A percentile compares a stretch with the other conserved stretches of the same genome.
Evolutionary conservation across 768 basidiomycete genomes (phyloP).

Genomic region (Kwoniella bestiolae): DNA sequence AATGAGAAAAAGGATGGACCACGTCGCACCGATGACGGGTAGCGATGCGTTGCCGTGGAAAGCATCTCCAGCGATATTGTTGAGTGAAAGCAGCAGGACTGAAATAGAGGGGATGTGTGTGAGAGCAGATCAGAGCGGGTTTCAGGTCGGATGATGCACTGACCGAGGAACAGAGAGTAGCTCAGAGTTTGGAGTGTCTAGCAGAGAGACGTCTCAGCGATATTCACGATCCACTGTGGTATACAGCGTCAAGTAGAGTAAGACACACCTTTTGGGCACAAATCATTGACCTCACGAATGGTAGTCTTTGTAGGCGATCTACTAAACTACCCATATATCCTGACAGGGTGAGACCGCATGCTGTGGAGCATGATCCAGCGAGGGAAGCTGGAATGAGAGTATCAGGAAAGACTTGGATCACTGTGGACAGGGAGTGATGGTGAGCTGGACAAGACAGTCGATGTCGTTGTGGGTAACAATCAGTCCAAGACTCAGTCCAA

Average conservation of each 20-base stretch:
- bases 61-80: conserved; percentile 21
- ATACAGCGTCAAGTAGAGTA: background rate
- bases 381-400: conserved; percentile 54
- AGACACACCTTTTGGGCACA: conserved; percentile 47
- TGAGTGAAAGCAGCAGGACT: conserved; percentile 38
- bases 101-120: background rate
- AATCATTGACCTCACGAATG: conserved; percentile 41
- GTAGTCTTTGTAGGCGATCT: conserved; percentile 37
- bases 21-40: conserved; percentile 9
- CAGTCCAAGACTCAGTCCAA: no score
- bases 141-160: background rate
- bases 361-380: conserved; percentile 47
- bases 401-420: conserved; percentile 53
- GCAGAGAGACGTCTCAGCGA: background rate
- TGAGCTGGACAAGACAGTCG: no score
- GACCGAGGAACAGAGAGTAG: conserved; percentile 39
- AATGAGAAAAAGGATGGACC: conserved; percentile 35
- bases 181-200: conserved; percentile 26
- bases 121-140: background rate
- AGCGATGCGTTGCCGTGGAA: conserved; percentile 28
- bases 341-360: conserved; percentile 40
- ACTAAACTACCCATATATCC: conserved; percentile 52
- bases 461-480: no score
- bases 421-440: no score
- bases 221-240: background rate